Base-by-base conservation (phyloP, 345 rosid genomes). In the Linum lewisii region DNA sequence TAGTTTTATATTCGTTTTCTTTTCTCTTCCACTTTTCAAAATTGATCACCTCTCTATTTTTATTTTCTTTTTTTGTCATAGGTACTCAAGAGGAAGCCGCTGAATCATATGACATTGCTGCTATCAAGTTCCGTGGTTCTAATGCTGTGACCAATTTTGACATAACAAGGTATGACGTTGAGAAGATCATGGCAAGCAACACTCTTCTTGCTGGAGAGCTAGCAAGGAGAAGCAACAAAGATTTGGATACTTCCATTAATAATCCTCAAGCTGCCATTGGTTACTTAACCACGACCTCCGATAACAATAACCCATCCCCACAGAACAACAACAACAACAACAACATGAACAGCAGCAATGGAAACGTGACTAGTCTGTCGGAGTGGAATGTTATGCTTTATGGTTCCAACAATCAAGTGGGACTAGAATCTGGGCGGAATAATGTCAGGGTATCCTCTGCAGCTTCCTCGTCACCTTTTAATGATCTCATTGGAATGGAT, bases 31-130 rank as follows among this genome's bases (percentile, higher is more conserved):
- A 42, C 22, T 21, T 51, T 51, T 18, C n/a, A n/a, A n/a, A n/a
- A n/a, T 51, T 18, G 54, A 51, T 20, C 55, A 20, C 13, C 6
- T 1, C 16, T 13, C 56, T 52, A 8, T 11, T 10, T 52, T 52
- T 20, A 19, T 19, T 20, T 52, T 52, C 14, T 3, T 7, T 19
- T 52, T 52, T 24, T 24, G 13, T 16, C 13, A 15, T 42, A 84
- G 90, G 90, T 66, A 84, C 95, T 16, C 95, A 86, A 68, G 95
- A 86, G 75, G 95, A 86, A 75, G 95, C 95, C 11, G 95, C 95
- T 1, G 95, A 86, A 64, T 88, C 95, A 22, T 86, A 86, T 52
- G 95, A 86, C 59, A 49, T 86, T 2, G 95, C 95, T 8, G 95
- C 95, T 0, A 84, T 86, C 38, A 86, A 86, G 78, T 86, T 86